Base-by-base conservation (phyloP, 2,329 filamentous ascomycete genomes). In the Xylaria sp. region DNA sequence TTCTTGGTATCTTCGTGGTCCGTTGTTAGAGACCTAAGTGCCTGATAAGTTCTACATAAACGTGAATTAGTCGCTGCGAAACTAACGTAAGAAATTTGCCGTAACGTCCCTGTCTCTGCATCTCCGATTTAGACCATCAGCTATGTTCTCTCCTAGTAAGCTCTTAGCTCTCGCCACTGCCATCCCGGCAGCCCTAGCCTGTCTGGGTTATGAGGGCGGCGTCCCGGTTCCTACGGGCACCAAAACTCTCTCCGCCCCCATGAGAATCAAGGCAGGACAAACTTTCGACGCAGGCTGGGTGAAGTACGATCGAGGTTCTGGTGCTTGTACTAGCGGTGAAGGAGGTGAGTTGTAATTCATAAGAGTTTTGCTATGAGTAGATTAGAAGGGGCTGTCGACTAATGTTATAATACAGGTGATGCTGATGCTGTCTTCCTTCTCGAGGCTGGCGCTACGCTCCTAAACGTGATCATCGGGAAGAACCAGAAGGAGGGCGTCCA, bases 401-500 rank as follows among this genome's bases (percentile, higher is more conserved):
- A 59, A 67, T 19, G 11, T 5, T 39, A 12, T 21, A 14, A 6
- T 54, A 58, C 24, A 68, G 83, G 81, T 21, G 79, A 84, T 59
- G 73, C 75, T 0, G 80, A 81, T 59, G 77, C 79, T 2, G 78
- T 81, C 21, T 75, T 75, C 70, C 53, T 69, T 27, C 67, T 75
- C 55, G 72, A 74, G 64, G 56, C 70, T 17, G 77, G 78, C 17
- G 78, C 73, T 17, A 75, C 76, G 9, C 74, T 79, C 14, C 71
- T 73, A n/a, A 82, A 81, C 70, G 79, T 75, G 57, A 80, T 82
- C 64, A 81, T 81, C 39, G 80, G 80, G 45, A 67, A 76, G 9
- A 78, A 82, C 67, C 80, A 81, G 72, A 75, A 76, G 51, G 80
- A 82, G 70, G 80, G 80, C 64, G 75, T 81, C 34, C 69, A 82